A percentile compares a stretch with the other conserved stretches of the same genome.
Evolutionary conservation across 164 flowering plant species (phyloP).

Genomic region (Cinnamomum micranthum): DNA sequence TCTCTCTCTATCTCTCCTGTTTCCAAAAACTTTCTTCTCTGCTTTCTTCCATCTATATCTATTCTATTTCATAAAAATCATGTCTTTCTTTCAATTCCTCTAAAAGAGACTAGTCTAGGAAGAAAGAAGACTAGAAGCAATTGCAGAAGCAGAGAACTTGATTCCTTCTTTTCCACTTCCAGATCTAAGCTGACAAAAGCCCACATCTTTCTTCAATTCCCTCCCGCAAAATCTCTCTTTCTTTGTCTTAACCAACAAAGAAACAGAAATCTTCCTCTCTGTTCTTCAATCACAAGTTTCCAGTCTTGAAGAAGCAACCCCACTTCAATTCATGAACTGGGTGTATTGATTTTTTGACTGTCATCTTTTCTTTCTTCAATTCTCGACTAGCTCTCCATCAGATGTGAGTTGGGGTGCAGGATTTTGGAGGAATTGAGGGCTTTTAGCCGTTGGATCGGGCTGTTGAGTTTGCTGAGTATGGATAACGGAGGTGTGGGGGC

Average conservation of each 20-base stretch:
- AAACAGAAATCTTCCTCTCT: neutral
- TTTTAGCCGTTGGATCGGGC: neutral
- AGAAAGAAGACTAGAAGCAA: neutral
- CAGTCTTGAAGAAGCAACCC: neutral
- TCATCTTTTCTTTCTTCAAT: neutral
- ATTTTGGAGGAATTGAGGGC: neutral
- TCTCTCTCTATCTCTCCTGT: neutral
- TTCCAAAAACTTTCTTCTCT: neutral
- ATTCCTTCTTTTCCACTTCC: neutral
- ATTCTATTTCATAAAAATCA: too few relatives aligned
- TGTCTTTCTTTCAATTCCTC: too few relatives aligned
- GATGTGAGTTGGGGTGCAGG: neutral
- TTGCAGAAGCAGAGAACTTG: neutral
- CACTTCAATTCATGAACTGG: neutral
- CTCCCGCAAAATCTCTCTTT: neutral
- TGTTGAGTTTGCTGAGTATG: neutral
- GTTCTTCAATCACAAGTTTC: neutral
- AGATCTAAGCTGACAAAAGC: neutral
- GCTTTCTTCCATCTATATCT: neutral
- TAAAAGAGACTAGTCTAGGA: neutral
- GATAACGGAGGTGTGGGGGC: neutral
- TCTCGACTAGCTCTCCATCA: neutral
- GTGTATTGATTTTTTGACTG: neutral
- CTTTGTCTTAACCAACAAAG: neutral
- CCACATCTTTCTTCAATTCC: neutral